A percentile compares a stretch with the other conserved stretches of the same genome.
Conservation (phyloP, 768 basidiomycete genomes). For the Amanita fuliginea region DNA sequence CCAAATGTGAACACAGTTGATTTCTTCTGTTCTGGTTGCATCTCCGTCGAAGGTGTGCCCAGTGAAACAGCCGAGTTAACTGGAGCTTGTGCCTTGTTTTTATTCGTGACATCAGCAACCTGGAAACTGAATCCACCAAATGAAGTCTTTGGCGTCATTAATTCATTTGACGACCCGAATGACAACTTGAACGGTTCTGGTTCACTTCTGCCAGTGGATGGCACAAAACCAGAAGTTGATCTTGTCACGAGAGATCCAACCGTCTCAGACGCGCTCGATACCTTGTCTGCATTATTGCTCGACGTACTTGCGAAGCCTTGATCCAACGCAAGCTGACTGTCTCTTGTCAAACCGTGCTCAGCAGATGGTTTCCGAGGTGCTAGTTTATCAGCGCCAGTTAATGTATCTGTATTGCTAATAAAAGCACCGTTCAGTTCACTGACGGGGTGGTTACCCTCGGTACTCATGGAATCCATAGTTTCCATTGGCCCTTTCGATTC, state of each 20-base stretch:
- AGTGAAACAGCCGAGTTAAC: not conserved
- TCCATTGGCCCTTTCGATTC: not conserved
- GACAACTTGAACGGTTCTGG: constrained; percentile 10
- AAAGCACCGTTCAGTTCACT: not conserved
- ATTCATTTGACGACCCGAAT: not conserved
- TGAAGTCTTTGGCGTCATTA: constrained; percentile 25
- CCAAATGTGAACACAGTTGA: constrained; percentile 35
- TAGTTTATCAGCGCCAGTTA: not conserved
- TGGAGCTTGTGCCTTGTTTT: not conserved
- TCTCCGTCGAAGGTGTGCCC: not conserved
- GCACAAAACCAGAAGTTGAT: constrained; percentile 17
- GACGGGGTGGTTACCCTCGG: not conserved
- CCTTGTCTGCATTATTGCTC: not conserved
- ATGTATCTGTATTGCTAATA: not conserved
- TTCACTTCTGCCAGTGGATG: constrained; percentile 9
- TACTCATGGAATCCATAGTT: not conserved
- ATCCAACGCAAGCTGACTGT: not conserved
- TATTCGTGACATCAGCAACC: not conserved
- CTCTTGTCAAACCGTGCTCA: not conserved
- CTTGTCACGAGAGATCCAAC: not conserved
- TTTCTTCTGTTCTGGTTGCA: constrained; percentile 10
- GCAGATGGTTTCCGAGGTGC: not conserved
- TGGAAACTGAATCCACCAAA: constrained; percentile 19
- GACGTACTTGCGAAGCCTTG: not conserved
- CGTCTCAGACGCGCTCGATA: not conserved